Evolutionary conservation across 2,329 filamentous ascomycete species (phyloP), one percentile per base, ranked within the genome.

Genomic region (Colletotrichum magnum): DNA sequence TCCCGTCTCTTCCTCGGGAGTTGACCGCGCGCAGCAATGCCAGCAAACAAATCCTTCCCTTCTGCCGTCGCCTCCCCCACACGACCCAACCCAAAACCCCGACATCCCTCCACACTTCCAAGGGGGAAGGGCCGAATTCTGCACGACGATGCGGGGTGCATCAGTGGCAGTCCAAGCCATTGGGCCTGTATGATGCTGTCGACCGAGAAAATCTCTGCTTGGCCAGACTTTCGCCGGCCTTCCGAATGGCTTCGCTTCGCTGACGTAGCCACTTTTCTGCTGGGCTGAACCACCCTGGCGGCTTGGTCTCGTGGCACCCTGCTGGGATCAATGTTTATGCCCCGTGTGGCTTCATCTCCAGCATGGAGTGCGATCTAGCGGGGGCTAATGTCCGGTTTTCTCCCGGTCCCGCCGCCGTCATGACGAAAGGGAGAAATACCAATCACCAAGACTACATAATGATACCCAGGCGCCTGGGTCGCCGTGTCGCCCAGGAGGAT

Each of bases 221-320:
- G 51, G 56, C 57, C 28, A 6, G 48, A 15, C 48, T 21, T 41
- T 16, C 36, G 5, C 39, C 18, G 39, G 39, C 45, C 59, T 58
- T 58, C 39, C 45, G 18, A 39, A 58, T 52, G 54, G 41, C 54
- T 26, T 54, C 48, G 54, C 41, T 13, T 58, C 51, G 18, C 56
- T 66, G 62, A 66, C 66, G 62, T 69, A 69, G 51, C 56, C 59
- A 50, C 50, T 54, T 43, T 43, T 43, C 12, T 61, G 21, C 56
- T 56, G 32, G 56, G 45, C n/a, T 39, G 41, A 9, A 28, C 62
- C 18, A 60, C 36, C 45, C 62, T 26, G 48, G 51, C 56, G 32
- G 15, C 16, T 53, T 69, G 62, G 62, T 66, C 67, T 69, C 62
- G 67, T 69, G 62, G 51, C 62, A 57, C 36, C 18, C 52, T 52